Conservation (phyloP, 768 basidiomycete genomes). For the Xerocomus spinulosus region DNA sequence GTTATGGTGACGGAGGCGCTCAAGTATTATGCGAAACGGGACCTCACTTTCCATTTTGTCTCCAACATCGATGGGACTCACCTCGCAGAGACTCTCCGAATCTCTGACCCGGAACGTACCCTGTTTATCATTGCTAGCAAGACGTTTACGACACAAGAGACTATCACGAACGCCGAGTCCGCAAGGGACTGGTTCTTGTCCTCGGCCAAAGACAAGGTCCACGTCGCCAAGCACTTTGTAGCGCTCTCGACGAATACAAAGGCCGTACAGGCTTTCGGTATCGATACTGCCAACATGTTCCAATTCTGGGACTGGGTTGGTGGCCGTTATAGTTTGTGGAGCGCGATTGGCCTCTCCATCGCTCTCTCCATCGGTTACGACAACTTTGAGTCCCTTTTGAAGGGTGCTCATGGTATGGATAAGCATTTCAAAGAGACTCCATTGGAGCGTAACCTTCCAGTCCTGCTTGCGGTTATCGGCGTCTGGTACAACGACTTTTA, state of each 20-base stretch:
- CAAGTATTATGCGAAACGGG: slow-evolving; percentile 87
- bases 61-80: slow-evolving; percentile 99
- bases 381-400: slow-evolving; percentile 85
- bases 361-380: slow-evolving; percentile 90
- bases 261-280: slow-evolving; percentile 91
- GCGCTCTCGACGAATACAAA: slow-evolving; percentile 95
- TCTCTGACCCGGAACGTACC: slow-evolving; percentile 86
- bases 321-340: slow-evolving; percentile 97
- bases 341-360: slow-evolving; percentile 95
- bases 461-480: slow-evolving; percentile 83
- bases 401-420: slow-evolving; percentile 97
- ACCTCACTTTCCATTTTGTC: slow-evolving; percentile 83
- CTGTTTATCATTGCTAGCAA: slow-evolving; percentile 98
- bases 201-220: slow-evolving; percentile 76
- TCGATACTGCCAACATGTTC: slow-evolving; percentile 93
- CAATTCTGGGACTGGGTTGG: slow-evolving; percentile 99
- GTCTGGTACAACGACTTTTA: slow-evolving; percentile 99
- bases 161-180: slow-evolving; percentile 95
- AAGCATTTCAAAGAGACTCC: slow-evolving; percentile 90
- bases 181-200: slow-evolving; percentile 93
- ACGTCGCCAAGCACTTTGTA: slow-evolving; percentile 98
- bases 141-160: slow-evolving; percentile 99
- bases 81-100: slow-evolving; percentile 77
- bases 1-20: slow-evolving; percentile 99
- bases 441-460: slow-evolving; percentile 87